phyloP scores from a whole-genome alignment of 129 eudicot genomes.

The Dittrichia graveolens region DNA sequence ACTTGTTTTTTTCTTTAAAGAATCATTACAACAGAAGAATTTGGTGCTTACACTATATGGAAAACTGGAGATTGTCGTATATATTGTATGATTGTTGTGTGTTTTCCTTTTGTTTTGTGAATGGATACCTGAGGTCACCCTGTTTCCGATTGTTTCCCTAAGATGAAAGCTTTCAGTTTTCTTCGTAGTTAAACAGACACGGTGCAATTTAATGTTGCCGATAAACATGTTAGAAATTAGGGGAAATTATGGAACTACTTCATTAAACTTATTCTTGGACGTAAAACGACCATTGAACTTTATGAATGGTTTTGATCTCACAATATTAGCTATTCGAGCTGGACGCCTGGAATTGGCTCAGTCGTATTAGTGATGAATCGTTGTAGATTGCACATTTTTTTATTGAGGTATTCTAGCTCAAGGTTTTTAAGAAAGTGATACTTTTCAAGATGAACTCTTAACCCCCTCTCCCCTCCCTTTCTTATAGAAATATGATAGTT shows the following conservation, averaged over 20 bases:
- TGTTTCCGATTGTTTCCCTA: neutral
- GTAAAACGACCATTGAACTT: no score
- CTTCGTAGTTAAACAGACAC: neutral
- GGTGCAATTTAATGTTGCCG: neutral
- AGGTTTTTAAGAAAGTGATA: neutral
- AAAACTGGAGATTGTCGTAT: neutral
- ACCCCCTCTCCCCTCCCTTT: neutral
- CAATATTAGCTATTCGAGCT: neutral
- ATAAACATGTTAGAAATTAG: no score
- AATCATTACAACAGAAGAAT: neutral
- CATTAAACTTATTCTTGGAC: no score
- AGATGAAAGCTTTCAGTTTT: neutral
- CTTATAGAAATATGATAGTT: neutral
- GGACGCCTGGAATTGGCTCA: neutral
- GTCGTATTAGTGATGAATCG: neutral
- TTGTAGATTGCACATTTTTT: neutral
- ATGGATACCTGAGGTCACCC: no score
- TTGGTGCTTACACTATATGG: conserved; percentile 7
- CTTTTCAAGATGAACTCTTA: neutral
- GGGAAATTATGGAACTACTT: no score
- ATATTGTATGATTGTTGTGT: neutral
- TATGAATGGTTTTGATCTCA: no score
- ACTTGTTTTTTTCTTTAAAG: neutral
- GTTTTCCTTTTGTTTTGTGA: neutral
- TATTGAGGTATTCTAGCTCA: neutral